Percentiles rank a stretch among this genome's conserved stretches.
These are phyloP conservation scores for Malassezia arunalokei DNA, from an alignment of 1,284 basidiomycete species.

Conservation along the genomic window DNA sequence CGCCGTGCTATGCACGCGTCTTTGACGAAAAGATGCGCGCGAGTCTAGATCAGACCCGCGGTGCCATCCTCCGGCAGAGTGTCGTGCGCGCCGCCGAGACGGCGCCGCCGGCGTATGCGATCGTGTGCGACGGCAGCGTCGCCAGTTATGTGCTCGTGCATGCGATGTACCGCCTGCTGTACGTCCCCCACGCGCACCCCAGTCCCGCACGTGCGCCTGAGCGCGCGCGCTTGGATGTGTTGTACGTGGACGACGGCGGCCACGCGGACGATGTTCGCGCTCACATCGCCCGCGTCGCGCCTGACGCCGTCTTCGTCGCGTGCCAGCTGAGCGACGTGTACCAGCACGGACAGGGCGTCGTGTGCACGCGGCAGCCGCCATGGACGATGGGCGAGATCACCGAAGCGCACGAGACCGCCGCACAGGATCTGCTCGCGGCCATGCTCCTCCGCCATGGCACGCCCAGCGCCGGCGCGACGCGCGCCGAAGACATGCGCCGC, in stretches of 20 bases:
- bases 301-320: constrained; percentile 6
- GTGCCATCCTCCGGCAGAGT: constrained; percentile 25
- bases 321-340: background rate
- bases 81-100: constrained; percentile 11
- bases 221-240: constrained; percentile 27
- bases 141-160: constrained; percentile 16
- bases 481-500: constrained; percentile 30
- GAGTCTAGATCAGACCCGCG: constrained; percentile 26
- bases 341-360: background rate
- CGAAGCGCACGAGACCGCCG: background rate
- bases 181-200: background rate
- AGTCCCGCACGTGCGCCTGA: constrained; percentile 16
- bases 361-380: background rate
- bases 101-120: constrained; percentile 6
- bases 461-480: constrained; percentile 23
- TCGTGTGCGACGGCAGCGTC: constrained; percentile 16
- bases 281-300: constrained; percentile 4
- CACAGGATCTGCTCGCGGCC: constrained; percentile 2
- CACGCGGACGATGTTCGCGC: background rate
- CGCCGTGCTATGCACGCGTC: constrained; percentile 21
- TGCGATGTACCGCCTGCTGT: constrained; percentile 10
- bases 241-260: constrained; percentile 19
- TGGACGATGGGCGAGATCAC: background rate
- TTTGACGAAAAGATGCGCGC: constrained; percentile 28
- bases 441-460: constrained; percentile 1